phyloP scores from a whole-genome alignment of 148 eudicot genomes.

The Nepenthes gracilis region DNA sequence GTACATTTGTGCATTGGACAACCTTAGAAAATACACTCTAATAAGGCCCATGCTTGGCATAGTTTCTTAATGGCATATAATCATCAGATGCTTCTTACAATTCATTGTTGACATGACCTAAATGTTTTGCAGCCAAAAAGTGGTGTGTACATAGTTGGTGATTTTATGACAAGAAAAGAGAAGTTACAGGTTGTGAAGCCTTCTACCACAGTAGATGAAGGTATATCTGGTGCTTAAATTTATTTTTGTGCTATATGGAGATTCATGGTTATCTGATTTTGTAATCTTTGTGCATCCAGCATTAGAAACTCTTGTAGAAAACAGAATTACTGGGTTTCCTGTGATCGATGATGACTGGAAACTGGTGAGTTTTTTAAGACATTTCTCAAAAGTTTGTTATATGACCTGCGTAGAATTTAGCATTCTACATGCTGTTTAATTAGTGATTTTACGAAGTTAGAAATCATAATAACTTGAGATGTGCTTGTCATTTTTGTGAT shows the following conservation, averaged over 20 bases:
- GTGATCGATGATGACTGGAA: constrained; percentile 82
- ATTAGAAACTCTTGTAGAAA: constrained; percentile 46
- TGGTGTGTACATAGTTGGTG: constrained; percentile 1
- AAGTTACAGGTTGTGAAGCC: constrained; percentile 3
- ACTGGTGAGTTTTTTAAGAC: constrained; percentile 17
- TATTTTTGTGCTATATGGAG: background rate
- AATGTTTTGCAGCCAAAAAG: constrained; percentile 1
- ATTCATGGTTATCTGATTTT: background rate
- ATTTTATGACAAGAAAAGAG: constrained; percentile 5
- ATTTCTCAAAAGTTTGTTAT: background rate
- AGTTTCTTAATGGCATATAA: background rate
- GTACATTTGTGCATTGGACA: too few relatives aligned
- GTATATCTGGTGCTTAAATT: background rate
- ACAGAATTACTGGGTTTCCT: constrained; percentile 79
- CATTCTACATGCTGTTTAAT: background rate
- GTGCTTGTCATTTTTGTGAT: background rate
- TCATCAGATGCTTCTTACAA: background rate
- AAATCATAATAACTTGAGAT: background rate
- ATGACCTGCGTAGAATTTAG: background rate
- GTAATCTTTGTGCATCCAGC: constrained; percentile 17
- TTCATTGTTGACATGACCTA: background rate
- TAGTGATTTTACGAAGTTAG: background rate
- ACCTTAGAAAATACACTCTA: too few relatives aligned
- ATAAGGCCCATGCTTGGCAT: too few relatives aligned
- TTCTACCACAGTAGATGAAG: constrained; percentile 4